Conservation (phyloP, 257 asterid genomes). For the Linderniella brevidens region DNA sequence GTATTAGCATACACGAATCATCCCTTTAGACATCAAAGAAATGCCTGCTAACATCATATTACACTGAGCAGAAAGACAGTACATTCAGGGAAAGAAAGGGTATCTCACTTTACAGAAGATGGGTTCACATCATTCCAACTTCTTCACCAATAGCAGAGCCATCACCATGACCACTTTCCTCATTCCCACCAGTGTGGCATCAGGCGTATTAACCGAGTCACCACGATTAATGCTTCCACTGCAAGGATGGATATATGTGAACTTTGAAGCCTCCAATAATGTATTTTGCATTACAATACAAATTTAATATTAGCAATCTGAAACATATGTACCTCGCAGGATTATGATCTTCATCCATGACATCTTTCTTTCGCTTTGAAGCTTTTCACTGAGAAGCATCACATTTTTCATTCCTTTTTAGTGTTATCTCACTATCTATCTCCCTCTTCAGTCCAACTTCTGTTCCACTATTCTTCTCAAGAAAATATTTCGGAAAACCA, state of each 20-base stretch:
- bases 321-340: constrained; percentile 28
- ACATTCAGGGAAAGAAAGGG: too few species aligned
- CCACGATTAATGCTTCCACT: constrained; percentile 15
- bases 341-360: constrained; percentile 22
- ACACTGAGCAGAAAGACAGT: too few species aligned
- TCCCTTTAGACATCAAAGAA: too few species aligned
- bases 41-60: too few species aligned
- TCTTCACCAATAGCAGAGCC: constrained; percentile 22
- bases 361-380: constrained; percentile 44
- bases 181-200: constrained; percentile 20
- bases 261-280: too few species aligned
- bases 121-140: constrained; percentile 22
- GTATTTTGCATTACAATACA: too few species aligned
- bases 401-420: constrained; percentile 21
- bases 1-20: too few species aligned
- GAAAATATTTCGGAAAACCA: constrained; percentile 53
- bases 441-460: constrained; percentile 6
- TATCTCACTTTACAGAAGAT: constrained; percentile 44
- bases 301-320: constrained; percentile 1
- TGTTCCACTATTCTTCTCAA: constrained; percentile 14
- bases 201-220: constrained; percentile 15
- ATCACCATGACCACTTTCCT: constrained; percentile 13
- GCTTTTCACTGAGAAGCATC: constrained; percentile 17
- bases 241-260: constrained; percentile 10
- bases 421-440: constrained; percentile 14